A percentile compares a stretch with the other conserved stretches of the same genome.
Conservation (phyloP, 345 rosid genomes). For the Brassica nigra region DNA sequence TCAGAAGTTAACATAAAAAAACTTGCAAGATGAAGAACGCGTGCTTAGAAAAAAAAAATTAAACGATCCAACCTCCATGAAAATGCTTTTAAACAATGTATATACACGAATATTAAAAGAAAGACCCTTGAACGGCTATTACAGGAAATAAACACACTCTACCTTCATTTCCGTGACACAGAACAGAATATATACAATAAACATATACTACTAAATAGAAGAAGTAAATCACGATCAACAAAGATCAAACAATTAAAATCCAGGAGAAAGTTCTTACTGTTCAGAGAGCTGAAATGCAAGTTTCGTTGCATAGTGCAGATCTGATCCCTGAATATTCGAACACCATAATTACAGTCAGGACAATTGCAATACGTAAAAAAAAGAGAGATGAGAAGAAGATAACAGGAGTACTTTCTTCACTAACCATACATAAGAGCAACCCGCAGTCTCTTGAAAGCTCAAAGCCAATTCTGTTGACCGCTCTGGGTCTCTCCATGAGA, state of each 20-base stretch:
- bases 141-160: constrained; percentile 7
- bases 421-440: constrained; percentile 88
- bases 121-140: constrained; percentile 10
- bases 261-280: constrained; percentile 60
- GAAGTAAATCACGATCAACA: not conserved
- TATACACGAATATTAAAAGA: not conserved
- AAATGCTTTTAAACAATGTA: not conserved
- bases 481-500: constrained; percentile 98
- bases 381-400: not conserved
- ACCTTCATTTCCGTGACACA: constrained; percentile 11
- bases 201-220: not conserved
- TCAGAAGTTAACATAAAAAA: not conserved
- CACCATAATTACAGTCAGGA: constrained; percentile 5
- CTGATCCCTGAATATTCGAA: constrained; percentile 54
- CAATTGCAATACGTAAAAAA: not conserved
- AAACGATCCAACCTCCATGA: constrained; percentile 13
- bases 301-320: constrained; percentile 83
- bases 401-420: constrained; percentile 16
- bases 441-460: constrained; percentile 93
- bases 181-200: not conserved
- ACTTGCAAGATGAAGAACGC: constrained; percentile 3
- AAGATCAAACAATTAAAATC: not conserved
- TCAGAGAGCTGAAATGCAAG: constrained; percentile 74
- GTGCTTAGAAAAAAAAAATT: not conserved
- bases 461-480: constrained; percentile 85